Base-by-base conservation (phyloP, 352 stramenopile species). In the Elongisporangium prolatum region DNA sequence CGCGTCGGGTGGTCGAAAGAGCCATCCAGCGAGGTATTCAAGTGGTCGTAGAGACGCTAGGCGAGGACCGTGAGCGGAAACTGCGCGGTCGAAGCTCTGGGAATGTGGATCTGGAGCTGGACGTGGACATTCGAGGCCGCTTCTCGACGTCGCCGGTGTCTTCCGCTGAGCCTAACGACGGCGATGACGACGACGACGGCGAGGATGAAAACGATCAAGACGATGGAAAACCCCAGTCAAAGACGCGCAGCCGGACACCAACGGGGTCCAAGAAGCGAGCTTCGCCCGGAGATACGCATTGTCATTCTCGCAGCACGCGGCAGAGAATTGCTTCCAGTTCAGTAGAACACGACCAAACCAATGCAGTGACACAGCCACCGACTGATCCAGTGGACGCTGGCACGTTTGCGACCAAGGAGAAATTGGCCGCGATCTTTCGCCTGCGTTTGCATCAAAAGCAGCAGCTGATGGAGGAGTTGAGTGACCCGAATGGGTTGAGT, bases 391-490 rank as follows among this genome's bases (percentile, higher is more conserved):
- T 40, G 28, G 28, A 40, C 28, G 28, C 28, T 13, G 28, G 28
- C 5, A 40, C 8, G 4, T 40, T 40, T 40, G 57, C 68, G 0
- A 84, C 71, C 4, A 68, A 69, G 34, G 74, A 90, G 50, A 72
- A 77, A n/a, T 60, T 92, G 21, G 69, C 75, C 2, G 70, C 66
- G 17, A 88, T 90, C 52, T 92, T 92, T 25, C 76, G 74, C 6
- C 64, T 78, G 21, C 75, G 82, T 10, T 44, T 90, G 14, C 71
- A 83, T 38, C 76, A 76, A 28, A 60, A 83, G 25, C 68, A 67
- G 21, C 67, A 86, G 18, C 54, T 85, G 25, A 63, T 74, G 48
- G 52, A 71, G 22, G 61, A 74, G 37, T 21, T 76, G 54, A 67
- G 63, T 21, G 37, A 21, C 47, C 54, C 11, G 52, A 56, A 22